Base-by-base conservation (phyloP, 176 grass and related monocot species). In the Raddia distichophylla region DNA sequence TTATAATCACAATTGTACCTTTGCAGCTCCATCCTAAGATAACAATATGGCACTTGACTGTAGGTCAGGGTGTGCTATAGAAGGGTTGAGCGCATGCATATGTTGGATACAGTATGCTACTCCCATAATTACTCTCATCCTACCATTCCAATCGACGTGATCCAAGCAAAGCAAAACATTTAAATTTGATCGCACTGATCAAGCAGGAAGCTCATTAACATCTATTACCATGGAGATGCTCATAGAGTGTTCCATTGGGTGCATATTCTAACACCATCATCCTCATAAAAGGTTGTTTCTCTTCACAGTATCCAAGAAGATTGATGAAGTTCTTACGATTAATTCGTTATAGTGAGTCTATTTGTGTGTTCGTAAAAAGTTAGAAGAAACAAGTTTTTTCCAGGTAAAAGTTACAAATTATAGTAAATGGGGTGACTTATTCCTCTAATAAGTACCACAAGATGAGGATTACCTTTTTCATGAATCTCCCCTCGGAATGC, bases 181-280 rank as follows among this genome's bases (percentile, higher is more conserved):
- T 84, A 68, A 71, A 75, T 69, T 73, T 54, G 17, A 80, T 12
- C n/a, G 75, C 7, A 77, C 45, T 76, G 47, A 80, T 50, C 4
- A 57, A 19, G 74, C 9, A 47, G 37, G 32, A 45, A n/a, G 70
- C 2, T 13, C 64, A 71, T 44, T 56, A 57, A 71, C 48, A 75
- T 3, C 5, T 87, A 58, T 87, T 90, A 99, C 97, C 82, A 66
- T 99, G 93, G 66, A 99, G 93, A 91, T 99, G 93, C 69, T 99
- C 97, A 47, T 90, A 93, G 47, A 99, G 78, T 57, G 97, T 93
- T 64, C 97, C 93, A 84, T 99, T 99, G 14, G 79, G 75, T 33
- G 89, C 89, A 50, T 99, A 99, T 71, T 99, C 97, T 78, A 96
- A 82, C 45, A 99, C 97, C 97, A 99, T 99, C 97, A 99, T 99